Conservation (phyloP, 768 basidiomycete species). For the Mycena sanguinolenta region DNA sequence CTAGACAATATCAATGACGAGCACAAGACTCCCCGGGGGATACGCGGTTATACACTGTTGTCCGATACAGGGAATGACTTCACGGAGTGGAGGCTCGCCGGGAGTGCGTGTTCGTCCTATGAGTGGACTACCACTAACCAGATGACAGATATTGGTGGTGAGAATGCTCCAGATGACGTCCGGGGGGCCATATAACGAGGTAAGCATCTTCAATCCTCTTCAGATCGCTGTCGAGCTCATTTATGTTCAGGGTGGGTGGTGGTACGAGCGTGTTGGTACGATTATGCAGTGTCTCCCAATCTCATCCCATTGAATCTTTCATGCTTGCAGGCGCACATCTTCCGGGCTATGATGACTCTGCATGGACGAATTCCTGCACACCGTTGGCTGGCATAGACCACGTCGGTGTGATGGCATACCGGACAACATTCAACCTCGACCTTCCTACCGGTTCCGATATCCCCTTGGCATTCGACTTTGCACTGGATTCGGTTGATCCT, state of each 20-base stretch:
- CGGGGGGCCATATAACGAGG: slow-evolving; percentile 70
- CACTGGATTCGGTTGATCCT: slow-evolving; percentile 58
- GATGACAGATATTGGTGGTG: slow-evolving; percentile 51
- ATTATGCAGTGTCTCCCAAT: neutral
- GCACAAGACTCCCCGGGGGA: slow-evolving; percentile 74
- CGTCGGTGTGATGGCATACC: slow-evolving; percentile 75
- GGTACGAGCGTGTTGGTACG: slow-evolving; percentile 64
- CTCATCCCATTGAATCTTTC: neutral
- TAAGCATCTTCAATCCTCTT: neutral
- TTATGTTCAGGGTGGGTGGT: slow-evolving; percentile 57
- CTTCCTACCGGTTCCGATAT: slow-evolving; percentile 66
- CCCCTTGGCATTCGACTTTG: slow-evolving; percentile 72
- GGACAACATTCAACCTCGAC: slow-evolving; percentile 68
- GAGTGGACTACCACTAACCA: neutral
- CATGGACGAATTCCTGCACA: slow-evolving; percentile 63
- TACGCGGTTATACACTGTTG: slow-evolving; percentile 70
- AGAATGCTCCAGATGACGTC: slow-evolving; percentile 65
- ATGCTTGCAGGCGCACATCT: slow-evolving; percentile 62
- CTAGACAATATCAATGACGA: slow-evolving; percentile 53
- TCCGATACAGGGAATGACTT: slow-evolving; percentile 49
- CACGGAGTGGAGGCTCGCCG: slow-evolving; percentile 55
- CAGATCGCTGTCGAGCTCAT: neutral
- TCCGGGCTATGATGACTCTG: slow-evolving; percentile 68
- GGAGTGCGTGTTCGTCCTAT: slow-evolving; percentile 42
- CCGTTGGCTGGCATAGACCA: slow-evolving; percentile 59